Base-by-base conservation (phyloP, 2,329 filamentous ascomycete genomes). In the Ophiostoma perfectum region DNA sequence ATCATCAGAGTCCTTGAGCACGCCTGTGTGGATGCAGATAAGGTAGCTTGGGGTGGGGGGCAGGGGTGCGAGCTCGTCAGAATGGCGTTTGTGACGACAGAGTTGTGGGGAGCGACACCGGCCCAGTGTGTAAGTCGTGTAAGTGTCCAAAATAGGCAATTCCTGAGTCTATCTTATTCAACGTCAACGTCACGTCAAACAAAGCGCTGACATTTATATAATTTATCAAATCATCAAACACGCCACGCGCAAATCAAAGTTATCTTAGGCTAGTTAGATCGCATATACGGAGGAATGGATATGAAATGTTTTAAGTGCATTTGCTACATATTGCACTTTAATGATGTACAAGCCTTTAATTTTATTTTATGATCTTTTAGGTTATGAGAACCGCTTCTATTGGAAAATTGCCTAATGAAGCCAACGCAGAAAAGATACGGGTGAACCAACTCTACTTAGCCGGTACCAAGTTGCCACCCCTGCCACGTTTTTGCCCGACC, bases 51-150 rank as follows among this genome's bases (percentile, higher is more conserved):
- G n/a, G 49, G 49, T n/a, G 18, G 62, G 62, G 18, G 16, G 16
- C 41, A 36, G 41, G 41, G 39, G 62, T 45, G 4, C 42, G 18
- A 64, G 62, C 62, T 64, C 62, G 62, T 45, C 62, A 64, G 62
- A 64, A 45, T 64, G 62, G 62, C 42, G 62, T 45, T 8, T 44
- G 62, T 64, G 62, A n/a, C 62, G 62, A 45, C 62, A 64, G n/a
- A 36, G n/a, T 36, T 65, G 41, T 63, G 60, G 60, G 16, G 36
- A n/a, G 62, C 60, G 36, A 64, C 42, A 27, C 41, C 16, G 36
- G 60, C n/a, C 9, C 36, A n/a, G 3, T 5, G 63, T 65, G 44
- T 45, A 36, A 36, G 63, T 16, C 41, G 63, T 65, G 63, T 65
- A 38, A 65, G 63, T 65, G 18, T 47, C 63, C 18, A 7, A 49